These are phyloP conservation scores for Solanum tarijense DNA, from an alignment of 257 asterid species.

Conservation along the genomic window DNA sequence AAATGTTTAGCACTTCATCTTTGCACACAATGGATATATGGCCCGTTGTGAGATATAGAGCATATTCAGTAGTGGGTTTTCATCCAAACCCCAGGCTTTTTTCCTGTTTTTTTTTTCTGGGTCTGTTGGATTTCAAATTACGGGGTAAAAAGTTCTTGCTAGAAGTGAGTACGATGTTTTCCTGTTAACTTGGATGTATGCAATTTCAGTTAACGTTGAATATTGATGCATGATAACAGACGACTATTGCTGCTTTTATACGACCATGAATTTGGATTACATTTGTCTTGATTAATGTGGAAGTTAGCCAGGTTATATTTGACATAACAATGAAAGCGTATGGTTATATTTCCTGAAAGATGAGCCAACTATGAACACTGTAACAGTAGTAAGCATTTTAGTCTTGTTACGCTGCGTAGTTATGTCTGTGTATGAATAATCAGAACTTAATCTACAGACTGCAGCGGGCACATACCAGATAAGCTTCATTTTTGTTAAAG, in stretches of 20 bases:
- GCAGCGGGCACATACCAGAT: neutral
- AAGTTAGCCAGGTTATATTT: neutral
- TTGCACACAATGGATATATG: neutral
- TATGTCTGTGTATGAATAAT: neutral
- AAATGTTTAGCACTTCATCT: neutral
- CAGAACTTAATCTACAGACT: neutral
- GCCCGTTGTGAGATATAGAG: slow-evolving; percentile 19
- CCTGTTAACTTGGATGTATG: neutral
- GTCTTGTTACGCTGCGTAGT: neutral
- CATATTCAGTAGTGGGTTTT: slow-evolving; percentile 14
- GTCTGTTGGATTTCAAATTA: slow-evolving; percentile 3
- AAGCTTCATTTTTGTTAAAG: neutral
- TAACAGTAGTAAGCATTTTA: neutral
- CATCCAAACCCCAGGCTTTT: slow-evolving; percentile 4
- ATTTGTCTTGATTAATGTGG: neutral
- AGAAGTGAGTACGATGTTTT: slow-evolving; percentile 7
- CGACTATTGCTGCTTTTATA: neutral
- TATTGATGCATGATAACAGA: neutral
- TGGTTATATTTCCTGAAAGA: neutral
- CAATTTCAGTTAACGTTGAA: neutral
- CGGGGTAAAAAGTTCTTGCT: neutral
- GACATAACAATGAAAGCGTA: neutral
- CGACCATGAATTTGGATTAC: neutral
- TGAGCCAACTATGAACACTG: neutral
- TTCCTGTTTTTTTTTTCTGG: slow-evolving; percentile 10